A percentile compares a stretch with the other conserved stretches of the same genome.
phyloP scores from a whole-genome alignment of 2,329 filamentous ascomycete genomes.

The Mycogone perniciosa region DNA sequence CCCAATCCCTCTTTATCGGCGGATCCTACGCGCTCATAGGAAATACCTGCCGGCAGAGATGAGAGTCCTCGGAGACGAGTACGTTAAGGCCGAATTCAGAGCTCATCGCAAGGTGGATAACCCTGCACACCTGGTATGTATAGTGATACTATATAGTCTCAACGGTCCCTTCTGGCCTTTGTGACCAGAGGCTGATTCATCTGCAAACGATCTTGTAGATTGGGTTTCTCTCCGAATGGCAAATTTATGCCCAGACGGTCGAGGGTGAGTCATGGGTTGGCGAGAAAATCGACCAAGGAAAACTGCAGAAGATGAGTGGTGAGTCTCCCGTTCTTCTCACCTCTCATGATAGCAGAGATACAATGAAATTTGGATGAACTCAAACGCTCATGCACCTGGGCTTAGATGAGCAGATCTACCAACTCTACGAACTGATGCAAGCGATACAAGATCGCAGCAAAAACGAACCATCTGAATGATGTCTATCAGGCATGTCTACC shows the following conservation, averaged over 20 bases:
- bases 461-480: constrained; percentile 21
- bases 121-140: constrained; percentile 75
- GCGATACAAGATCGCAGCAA: constrained; percentile 51
- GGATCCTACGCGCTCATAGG: constrained; percentile 79
- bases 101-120: constrained; percentile 81
- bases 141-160: too few species aligned
- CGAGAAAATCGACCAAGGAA: constrained; percentile 73
- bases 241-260: constrained; percentile 85
- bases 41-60: constrained; percentile 66
- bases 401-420: constrained; percentile 82
- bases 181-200: background rate
- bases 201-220: constrained; percentile 49
- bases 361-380: background rate
- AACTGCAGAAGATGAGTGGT: constrained; percentile 94
- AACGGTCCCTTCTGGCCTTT: too few species aligned
- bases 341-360: constrained; percentile 6
- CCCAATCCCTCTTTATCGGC: constrained; percentile 82
- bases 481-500: background rate
- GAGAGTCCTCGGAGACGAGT: constrained; percentile 83
- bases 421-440: constrained; percentile 91
- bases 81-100: constrained; percentile 87
- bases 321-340: constrained; percentile 25
- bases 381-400: background rate
- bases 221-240: constrained; percentile 95
- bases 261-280: constrained; percentile 83